phyloP scores from a whole-genome alignment of 768 basidiomycete species.

The Tephrocybe sp. region DNA sequence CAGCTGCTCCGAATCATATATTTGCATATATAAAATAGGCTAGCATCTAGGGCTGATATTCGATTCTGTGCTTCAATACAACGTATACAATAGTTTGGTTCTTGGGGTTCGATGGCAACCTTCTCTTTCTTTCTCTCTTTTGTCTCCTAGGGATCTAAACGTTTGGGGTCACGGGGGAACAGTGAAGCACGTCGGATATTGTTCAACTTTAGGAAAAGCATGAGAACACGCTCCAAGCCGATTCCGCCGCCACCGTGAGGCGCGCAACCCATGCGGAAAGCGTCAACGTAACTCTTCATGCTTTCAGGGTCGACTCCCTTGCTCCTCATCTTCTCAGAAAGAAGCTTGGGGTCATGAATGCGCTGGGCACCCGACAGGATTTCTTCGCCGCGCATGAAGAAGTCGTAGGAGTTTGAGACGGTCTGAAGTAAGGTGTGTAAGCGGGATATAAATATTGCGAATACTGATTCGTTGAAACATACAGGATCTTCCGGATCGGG shows the following conservation, averaged over 20 bases:
- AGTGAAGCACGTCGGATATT: conserved; percentile 91
- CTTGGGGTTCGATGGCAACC: not conserved
- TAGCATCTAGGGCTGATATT: not conserved
- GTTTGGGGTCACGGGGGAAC: conserved; percentile 97
- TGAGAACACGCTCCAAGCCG: conserved; percentile 91
- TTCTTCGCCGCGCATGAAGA: conserved; percentile 99
- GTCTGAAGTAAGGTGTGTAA: conserved; percentile 43
- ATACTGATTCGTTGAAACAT: conserved; percentile 25
- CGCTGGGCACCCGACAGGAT: conserved; percentile 98
- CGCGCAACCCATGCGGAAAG: conserved; percentile 91
- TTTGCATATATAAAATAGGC: conserved; percentile 5
- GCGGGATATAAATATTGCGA: conserved; percentile 2
- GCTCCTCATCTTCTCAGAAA: conserved; percentile 80
- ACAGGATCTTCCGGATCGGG: conserved; percentile 91
- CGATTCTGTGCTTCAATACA: not conserved
- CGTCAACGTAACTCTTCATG: conserved; percentile 93
- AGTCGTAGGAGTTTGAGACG: conserved; percentile 98
- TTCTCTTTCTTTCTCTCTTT: not conserved
- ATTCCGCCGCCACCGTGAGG: conserved; percentile 98
- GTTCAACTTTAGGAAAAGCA: conserved; percentile 96
- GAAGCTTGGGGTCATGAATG: conserved; percentile 85
- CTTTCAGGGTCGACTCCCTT: conserved; percentile 89
- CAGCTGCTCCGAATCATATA: conserved; percentile 15
- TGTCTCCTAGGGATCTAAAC: conserved; percentile 51
- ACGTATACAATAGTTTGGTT: conserved; percentile 8